These are phyloP conservation scores for Fusarium succisae DNA, from an alignment of 2,329 filamentous ascomycete species.

Conservation along the genomic window DNA sequence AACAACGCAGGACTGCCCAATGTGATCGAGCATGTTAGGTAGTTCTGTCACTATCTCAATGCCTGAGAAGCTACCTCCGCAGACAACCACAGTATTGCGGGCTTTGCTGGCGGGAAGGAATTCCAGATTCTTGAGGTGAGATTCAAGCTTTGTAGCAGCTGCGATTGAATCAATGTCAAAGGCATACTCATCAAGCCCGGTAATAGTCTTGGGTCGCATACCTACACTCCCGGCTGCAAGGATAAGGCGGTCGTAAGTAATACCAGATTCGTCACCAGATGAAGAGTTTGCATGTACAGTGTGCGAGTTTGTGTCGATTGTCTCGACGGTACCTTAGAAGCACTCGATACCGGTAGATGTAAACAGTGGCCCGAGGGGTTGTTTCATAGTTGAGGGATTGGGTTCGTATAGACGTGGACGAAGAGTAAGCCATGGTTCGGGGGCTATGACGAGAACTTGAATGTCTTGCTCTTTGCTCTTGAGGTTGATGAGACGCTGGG, in stretches of 20 bases:
- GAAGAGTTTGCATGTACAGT: constrained; percentile 16
- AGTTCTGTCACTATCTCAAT: constrained; percentile 47
- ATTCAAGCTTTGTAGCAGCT: constrained; percentile 40
- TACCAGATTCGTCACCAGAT: background rate
- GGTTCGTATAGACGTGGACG: constrained; percentile 49
- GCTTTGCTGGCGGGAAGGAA: constrained; percentile 34
- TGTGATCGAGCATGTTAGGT: constrained; percentile 36
- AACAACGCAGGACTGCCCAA: constrained; percentile 24
- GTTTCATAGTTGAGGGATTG: constrained; percentile 36
- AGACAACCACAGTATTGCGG: constrained; percentile 49
- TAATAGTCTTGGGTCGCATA: constrained; percentile 33
- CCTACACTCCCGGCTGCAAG: constrained; percentile 50
- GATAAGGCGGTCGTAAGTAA: constrained; percentile 47
- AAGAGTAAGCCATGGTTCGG: constrained; percentile 44
- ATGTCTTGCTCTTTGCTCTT: constrained; percentile 4
- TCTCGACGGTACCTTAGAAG: constrained; percentile 32
- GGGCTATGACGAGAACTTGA: constrained; percentile 47
- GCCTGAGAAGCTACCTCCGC: constrained; percentile 50
- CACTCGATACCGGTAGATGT: constrained; percentile 40
- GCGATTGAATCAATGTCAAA: constrained; percentile 49
- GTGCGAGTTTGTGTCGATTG: constrained; percentile 29
- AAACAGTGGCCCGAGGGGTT: constrained; percentile 38
- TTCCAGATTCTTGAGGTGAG: constrained; percentile 39
- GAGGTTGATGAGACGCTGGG: constrained; percentile 12
- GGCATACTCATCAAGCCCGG: constrained; percentile 45